A percentile compares a stretch with the other conserved stretches of the same genome.
phyloP scores from a whole-genome alignment of 768 basidiomycete genomes.

The Suillus lakei region DNA sequence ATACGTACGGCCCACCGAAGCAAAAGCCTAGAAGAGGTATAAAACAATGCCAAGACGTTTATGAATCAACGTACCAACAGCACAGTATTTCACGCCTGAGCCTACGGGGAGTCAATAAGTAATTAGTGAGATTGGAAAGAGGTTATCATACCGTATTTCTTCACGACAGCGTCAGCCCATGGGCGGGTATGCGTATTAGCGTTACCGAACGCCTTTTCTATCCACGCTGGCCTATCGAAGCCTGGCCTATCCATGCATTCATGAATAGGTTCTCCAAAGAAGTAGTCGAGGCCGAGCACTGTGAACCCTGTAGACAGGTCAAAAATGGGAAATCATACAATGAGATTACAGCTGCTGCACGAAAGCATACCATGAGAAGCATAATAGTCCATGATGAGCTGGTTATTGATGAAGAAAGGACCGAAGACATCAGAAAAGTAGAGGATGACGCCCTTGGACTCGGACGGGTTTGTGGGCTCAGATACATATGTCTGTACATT shows the following conservation, averaged over 20 bases:
- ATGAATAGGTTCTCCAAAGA: constrained; percentile 49
- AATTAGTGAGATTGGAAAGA: not conserved
- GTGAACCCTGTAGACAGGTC: constrained; percentile 46
- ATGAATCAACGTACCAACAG: constrained; percentile 40
- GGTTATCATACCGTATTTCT: constrained; percentile 42
- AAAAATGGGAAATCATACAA: not conserved
- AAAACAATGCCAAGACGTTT: not conserved
- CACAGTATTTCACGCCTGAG: constrained; percentile 35
- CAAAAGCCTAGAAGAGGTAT: constrained; percentile 46
- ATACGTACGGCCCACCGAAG: constrained; percentile 51
- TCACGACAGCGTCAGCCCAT: constrained; percentile 52
- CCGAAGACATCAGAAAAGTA: constrained; percentile 60
- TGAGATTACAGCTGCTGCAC: not conserved
- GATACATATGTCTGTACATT: constrained; percentile 54
- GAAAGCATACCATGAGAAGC: constrained; percentile 49
- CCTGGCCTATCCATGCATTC: constrained; percentile 36
- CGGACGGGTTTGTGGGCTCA: constrained; percentile 38
- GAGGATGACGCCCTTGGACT: constrained; percentile 50
- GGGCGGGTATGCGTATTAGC: constrained; percentile 43
- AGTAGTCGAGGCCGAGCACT: constrained; percentile 59
- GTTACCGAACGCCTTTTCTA: constrained; percentile 31
- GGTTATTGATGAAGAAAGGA: constrained; percentile 53
- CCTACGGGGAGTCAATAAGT: constrained; percentile 16
- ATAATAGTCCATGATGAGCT: constrained; percentile 60
- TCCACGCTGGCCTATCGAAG: constrained; percentile 49